Base-by-base conservation (phyloP, 768 basidiomycete species). In the Lentinus tigrinus region DNA sequence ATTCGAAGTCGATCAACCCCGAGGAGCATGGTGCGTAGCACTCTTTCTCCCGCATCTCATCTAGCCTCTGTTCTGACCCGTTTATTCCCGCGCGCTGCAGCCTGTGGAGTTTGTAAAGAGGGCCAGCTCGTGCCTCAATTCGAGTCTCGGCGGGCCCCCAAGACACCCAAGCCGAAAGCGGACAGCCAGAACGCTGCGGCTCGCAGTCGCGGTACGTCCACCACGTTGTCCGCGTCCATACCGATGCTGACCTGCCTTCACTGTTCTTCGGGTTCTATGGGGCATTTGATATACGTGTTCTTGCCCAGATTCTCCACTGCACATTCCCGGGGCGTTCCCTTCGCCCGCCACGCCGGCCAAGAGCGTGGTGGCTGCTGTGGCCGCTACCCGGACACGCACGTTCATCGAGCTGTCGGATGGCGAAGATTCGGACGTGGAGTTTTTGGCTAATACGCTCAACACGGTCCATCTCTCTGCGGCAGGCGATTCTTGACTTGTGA, bases 1-100 rank as follows among this genome's bases (percentile, higher is more conserved):
- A 85, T 64, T 86, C 82, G 67, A 91, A 87, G 58, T 90, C 88
- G 19, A 90, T 90, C 62, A 75, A 78, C 14, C 79, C 85, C 14
- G 80, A 84, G 31, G 81, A 85, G 75, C 84, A 82, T 54, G 76
- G 88, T 88, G 61, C 60, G 84, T 77, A 24, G 37, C 42, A 52
- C 17, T 8, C 48, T 26, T 23, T 19, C 23, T n/a, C 42, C 42
- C 17, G 9, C 19, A 19, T 5, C 40, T 23, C 13, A 13, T 7
- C 21, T 13, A 46, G 24, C 8, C 3, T 24, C 21, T 3, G 24
- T 23, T 23, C 19, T 26, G 21, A 46, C 23, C 13, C 24, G 43
- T 8, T 23, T 23, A 23, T 43, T 21, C 19, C 42, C 43, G 8
- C 19, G 10, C n/a, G 1, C 24, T 24, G 23, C 52, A 91, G 89